A percentile compares a stretch with the other conserved stretches of the same genome.
Evolutionary conservation across 106 monocot genomes (phyloP).

Genomic region (Triglochin maritima): DNA sequence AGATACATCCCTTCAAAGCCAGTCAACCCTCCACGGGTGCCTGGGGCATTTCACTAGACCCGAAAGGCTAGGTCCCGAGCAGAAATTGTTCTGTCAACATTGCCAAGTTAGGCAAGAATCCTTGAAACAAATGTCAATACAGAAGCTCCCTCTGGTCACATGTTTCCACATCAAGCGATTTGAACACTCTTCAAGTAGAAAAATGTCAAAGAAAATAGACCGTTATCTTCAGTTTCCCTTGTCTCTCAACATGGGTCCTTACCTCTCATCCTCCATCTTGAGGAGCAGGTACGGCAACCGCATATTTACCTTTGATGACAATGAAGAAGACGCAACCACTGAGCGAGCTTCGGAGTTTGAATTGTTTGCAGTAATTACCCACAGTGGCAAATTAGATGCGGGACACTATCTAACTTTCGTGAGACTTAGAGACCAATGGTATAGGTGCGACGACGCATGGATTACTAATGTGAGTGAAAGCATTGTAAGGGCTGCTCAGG

Average conservation of each 20-base stretch:
- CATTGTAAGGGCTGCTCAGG: conserved; percentile 69
- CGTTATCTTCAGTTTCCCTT: conserved; percentile 83
- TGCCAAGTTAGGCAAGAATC: conserved; percentile 89
- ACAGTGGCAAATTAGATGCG: conserved; percentile 76
- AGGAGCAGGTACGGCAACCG: conserved; percentile 75
- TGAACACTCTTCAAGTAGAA: conserved; percentile 67
- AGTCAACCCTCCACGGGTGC: conserved; percentile 65
- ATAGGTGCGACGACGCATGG: conserved; percentile 94
- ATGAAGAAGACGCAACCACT: conserved; percentile 31
- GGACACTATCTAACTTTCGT: conserved; percentile 88
- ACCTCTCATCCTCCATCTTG: conserved; percentile 71
- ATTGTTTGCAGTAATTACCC: conserved; percentile 86
- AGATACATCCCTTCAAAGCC: conserved; percentile 10
- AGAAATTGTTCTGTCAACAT: conserved; percentile 75
- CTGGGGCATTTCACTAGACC: conserved; percentile 78
- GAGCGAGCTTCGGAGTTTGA: conserved; percentile 65
- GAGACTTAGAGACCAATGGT: conserved; percentile 73
- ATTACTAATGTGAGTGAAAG: conserved; percentile 64
- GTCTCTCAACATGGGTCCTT: conserved; percentile 66
- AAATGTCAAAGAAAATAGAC: conserved; percentile 73
- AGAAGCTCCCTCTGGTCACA: conserved; percentile 69
- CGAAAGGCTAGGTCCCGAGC: conserved; percentile 73
- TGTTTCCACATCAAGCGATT: conserved; percentile 94
- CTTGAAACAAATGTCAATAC: conserved; percentile 90
- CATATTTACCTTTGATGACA: conserved; percentile 35